Conservation (phyloP, 2,329 filamentous ascomycete genomes). For the Pleoardoris graminearum region DNA sequence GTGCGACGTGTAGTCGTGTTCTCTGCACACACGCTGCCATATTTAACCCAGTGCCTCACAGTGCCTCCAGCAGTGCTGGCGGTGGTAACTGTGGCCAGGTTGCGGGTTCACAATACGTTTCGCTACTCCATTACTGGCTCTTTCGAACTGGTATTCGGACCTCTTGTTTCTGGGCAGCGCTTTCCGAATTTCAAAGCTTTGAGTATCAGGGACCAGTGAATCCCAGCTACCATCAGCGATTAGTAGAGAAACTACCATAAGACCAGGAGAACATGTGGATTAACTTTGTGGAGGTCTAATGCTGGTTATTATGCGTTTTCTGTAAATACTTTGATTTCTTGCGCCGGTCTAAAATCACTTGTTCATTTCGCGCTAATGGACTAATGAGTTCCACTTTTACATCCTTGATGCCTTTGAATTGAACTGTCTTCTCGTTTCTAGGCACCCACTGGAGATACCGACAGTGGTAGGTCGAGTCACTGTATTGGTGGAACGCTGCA, state of each 20-base stretch:
- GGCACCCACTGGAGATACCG: background rate
- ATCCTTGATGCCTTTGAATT: slow-evolving; percentile 16
- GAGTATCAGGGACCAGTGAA: slow-evolving; percentile 7
- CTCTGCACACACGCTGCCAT: slow-evolving; percentile 5
- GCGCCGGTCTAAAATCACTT: background rate
- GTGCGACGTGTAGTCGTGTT: background rate
- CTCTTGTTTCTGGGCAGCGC: background rate
- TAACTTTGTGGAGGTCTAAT: background rate
- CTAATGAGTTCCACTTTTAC: background rate
- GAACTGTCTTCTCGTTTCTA: too few species aligned
- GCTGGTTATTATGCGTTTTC: background rate
- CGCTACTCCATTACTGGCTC: slow-evolving; percentile 11
- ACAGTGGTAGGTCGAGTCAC: background rate
- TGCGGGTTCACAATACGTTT: slow-evolving; percentile 10
- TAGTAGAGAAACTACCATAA: slow-evolving; percentile 1
- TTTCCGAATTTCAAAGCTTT: slow-evolving; percentile 7
- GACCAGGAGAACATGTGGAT: slow-evolving; percentile 1
- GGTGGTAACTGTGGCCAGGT: background rate
- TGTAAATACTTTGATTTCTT: background rate
- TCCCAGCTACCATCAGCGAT: background rate
- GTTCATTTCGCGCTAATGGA: background rate
- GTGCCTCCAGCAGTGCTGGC: background rate
- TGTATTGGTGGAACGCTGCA: slow-evolving; percentile 16
- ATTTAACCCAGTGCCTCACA: slow-evolving; percentile 1
- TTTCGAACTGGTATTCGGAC: slow-evolving; percentile 11